Conservation (phyloP, 2,329 filamentous ascomycete species). For the Albophoma yamanashiensis region DNA sequence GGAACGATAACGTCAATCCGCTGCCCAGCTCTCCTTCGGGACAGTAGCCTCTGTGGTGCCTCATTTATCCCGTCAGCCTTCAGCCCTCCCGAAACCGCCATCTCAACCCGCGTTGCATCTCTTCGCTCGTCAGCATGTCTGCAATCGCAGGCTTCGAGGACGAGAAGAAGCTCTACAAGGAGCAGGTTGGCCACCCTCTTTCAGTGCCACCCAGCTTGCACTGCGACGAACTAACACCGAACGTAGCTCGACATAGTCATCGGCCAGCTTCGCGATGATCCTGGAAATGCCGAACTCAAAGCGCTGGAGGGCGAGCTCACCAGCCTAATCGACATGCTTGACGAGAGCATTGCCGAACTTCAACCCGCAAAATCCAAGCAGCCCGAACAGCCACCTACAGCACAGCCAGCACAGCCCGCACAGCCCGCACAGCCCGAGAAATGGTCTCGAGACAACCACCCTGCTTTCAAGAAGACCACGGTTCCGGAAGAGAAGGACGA, state of each 20-base stretch:
- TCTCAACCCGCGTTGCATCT: background rate
- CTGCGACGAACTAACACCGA: slow-evolving; percentile 8
- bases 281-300: slow-evolving; percentile 68
- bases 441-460: slow-evolving; percentile 73
- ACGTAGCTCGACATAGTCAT: slow-evolving; percentile 66
- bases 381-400: slow-evolving; percentile 32
- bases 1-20: background rate
- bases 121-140: slow-evolving; percentile 13
- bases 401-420: slow-evolving; percentile 31
- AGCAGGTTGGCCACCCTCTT: slow-evolving; percentile 33
- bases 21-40: background rate
- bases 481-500: slow-evolving; percentile 41
- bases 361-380: slow-evolving; percentile 38
- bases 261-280: slow-evolving; percentile 66
- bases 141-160: slow-evolving; percentile 32
- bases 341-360: slow-evolving; percentile 73
- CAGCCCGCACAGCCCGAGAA: slow-evolving; percentile 50
- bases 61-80: background rate
- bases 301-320: slow-evolving; percentile 72
- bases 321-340: slow-evolving; percentile 67
- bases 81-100: too few species aligned
- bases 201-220: background rate
- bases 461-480: slow-evolving; percentile 53
- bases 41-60: background rate
- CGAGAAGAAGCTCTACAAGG: slow-evolving; percentile 43